A percentile compares a stretch with the other conserved stretches of the same genome.
These are phyloP conservation scores for Biscogniauxia sp. DNA, from an alignment of 2,329 filamentous ascomycete genomes.

Conservation along the genomic window DNA sequence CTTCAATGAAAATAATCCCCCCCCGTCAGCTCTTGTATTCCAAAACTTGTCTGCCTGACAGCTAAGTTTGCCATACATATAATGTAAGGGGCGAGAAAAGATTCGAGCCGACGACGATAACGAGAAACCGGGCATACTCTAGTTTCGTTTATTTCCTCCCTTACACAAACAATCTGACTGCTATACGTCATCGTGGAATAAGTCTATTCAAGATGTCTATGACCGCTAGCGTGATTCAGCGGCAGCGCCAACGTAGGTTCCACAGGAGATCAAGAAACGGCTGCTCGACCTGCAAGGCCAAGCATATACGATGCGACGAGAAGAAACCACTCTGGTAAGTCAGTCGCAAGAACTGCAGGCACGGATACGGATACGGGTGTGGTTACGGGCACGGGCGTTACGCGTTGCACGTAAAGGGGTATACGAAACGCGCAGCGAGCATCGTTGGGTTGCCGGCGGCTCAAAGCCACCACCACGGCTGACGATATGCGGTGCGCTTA, in stretches of 20 bases:
- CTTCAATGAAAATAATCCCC: neutral
- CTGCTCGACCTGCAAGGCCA: slow-evolving; percentile 35
- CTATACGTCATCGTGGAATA: neutral
- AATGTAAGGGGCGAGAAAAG: neutral
- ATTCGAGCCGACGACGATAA: neutral
- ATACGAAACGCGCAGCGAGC: slow-evolving; percentile 16
- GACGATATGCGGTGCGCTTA: neutral
- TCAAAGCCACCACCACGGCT: neutral
- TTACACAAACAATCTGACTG: neutral
- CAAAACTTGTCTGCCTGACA: neutral
- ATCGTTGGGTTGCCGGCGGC: neutral
- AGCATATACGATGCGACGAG: slow-evolving; percentile 47
- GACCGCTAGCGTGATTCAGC: slow-evolving; percentile 20
- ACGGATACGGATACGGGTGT: too few relatives aligned
- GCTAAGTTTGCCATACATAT: neutral
- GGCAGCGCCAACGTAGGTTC: slow-evolving; percentile 34
- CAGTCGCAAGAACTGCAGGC: neutral
- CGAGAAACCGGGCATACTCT: neutral
- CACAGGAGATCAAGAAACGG: slow-evolving; percentile 34
- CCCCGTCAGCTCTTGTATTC: neutral
- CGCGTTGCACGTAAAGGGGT: slow-evolving; percentile 9
- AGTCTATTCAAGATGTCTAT: slow-evolving; percentile 65
- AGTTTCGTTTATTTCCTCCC: too few relatives aligned
- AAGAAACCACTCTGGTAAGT: slow-evolving; percentile 45
- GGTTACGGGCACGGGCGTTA: neutral